Evolutionary conservation across 2,329 filamentous ascomycete genomes (phyloP), one percentile per base, ranked within the genome.

Genomic region (Xylariaceae sp.): DNA sequence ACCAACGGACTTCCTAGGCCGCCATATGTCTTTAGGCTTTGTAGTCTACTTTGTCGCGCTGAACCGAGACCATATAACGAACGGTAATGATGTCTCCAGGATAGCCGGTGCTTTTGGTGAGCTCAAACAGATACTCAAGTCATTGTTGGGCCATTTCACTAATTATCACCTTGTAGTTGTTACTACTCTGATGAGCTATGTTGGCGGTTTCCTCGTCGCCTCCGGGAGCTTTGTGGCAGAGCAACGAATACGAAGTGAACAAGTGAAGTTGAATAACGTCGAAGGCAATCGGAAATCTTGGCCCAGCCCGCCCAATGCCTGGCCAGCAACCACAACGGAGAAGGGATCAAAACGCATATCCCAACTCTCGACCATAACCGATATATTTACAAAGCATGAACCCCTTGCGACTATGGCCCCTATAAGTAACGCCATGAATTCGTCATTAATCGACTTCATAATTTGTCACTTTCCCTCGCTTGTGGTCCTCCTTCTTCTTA

Each of bases 11-110:
- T 62, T 61, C 28, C 41, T 62, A 12, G 53, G 57, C 9, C 54
- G 59, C 3, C 60, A 62, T 29, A 62, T 62, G 57, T 56, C 60
- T 9, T 49, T 62, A 12, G 60, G 60, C 2, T 62, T 62, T 31
- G 59, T 62, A 19, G 47, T 53, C 13, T 54, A 53, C 17, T 61
- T 61, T 39, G 43, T 62, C 19, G 51, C 61, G 49, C 53, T 62
- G 13, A 61, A 56, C 42, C 55, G 51, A 36, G 59, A 62, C 19
- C 59, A 61, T 13, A 44, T 61, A 34, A 40, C 45, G 7, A 40
- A 43, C 16, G 45, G 45, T 15, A 36, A 43, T 3, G 57, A 62
- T 29, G 30, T 59, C 6, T 50, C 50, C 7, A 56, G 38, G 16
- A 48, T 61, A 32, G 48, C 52, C 13, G 55, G 45, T 3, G 53